Evolutionary conservation across 108 stramenopile genomes (phyloP).

Genomic region (Cyclotella cryptica): DNA sequence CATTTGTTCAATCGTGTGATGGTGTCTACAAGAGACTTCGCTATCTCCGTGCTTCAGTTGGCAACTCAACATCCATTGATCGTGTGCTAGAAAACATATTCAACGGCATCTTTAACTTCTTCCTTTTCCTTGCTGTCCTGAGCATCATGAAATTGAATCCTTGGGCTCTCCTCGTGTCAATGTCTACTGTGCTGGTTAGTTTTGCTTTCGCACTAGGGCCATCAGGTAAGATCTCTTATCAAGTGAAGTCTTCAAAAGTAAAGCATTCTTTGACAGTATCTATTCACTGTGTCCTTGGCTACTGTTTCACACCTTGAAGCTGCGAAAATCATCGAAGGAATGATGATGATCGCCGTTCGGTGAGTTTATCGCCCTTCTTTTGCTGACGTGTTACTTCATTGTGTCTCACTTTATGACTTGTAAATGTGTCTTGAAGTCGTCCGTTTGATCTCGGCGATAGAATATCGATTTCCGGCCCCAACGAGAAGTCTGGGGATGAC

Average conservation of each 20-base stretch:
- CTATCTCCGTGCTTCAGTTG: slow-evolving; percentile 64
- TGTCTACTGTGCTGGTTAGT: slow-evolving; percentile 73
- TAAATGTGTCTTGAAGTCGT: slow-evolving; percentile 26
- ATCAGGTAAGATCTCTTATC: neutral
- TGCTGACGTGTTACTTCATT: too few relatives aligned
- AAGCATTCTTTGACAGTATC: neutral
- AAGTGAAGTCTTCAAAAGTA: neutral
- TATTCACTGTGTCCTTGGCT: neutral
- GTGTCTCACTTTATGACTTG: neutral
- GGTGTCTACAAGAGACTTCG: slow-evolving; percentile 73
- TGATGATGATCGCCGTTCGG: slow-evolving; percentile 69
- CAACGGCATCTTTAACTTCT: slow-evolving; percentile 63
- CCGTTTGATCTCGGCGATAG: slow-evolving; percentile 88
- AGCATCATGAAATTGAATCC: slow-evolving; percentile 74
- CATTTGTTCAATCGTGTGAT: slow-evolving; percentile 63
- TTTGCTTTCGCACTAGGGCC: slow-evolving; percentile 82
- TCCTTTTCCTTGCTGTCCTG: slow-evolving; percentile 58
- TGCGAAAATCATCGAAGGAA: slow-evolving; percentile 77
- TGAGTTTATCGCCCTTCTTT: neutral
- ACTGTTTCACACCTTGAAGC: slow-evolving; percentile 19
- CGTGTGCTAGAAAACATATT: slow-evolving; percentile 71
- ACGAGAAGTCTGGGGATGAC: slow-evolving; percentile 31
- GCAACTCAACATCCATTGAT: slow-evolving; percentile 79
- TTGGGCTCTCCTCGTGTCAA: slow-evolving; percentile 73
- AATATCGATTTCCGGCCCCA: slow-evolving; percentile 65